Conservation (phyloP, 495 filamentous ascomycete genomes). For the Lichina pygmaea region DNA sequence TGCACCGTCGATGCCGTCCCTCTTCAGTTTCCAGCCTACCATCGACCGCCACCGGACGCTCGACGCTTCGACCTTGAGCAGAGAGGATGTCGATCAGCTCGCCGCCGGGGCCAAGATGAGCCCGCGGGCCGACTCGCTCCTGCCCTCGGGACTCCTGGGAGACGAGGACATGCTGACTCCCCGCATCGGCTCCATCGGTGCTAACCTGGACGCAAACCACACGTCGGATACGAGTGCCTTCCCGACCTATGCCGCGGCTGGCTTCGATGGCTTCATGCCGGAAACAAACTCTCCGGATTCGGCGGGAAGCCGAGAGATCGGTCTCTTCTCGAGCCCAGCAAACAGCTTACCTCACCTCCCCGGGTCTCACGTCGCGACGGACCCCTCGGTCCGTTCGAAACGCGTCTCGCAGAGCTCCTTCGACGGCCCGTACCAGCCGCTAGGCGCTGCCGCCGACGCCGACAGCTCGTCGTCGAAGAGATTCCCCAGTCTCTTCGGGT, state of each 20-base stretch:
- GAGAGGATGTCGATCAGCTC: conserved; percentile 18
- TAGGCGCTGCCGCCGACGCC: conserved; percentile 3
- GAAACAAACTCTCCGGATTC: conserved; percentile 3
- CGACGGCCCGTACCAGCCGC: not conserved
- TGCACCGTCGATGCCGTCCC: not conserved
- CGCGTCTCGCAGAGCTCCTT: not conserved
- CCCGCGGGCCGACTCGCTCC: conserved; percentile 47
- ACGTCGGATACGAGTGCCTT: conserved; percentile 6
- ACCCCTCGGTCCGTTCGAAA: not conserved
- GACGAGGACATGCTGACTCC: conserved; percentile 39
- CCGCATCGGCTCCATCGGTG: conserved; percentile 16
- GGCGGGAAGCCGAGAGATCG: conserved; percentile 7
- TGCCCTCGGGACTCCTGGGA: conserved; percentile 57
- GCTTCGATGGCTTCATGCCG: not conserved
- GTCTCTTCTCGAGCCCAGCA: conserved; percentile 8
- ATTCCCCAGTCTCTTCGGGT: conserved; percentile 31
- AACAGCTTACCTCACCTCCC: conserved; percentile 1
- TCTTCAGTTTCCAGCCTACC: not conserved
- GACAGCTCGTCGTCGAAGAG: conserved; percentile 13
- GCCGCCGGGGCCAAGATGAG: conserved; percentile 47
- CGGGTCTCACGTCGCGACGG: not conserved
- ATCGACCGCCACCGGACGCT: not conserved
- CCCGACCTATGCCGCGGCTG: not conserved
- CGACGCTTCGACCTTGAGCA: conserved; percentile 5
- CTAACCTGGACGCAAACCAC: not conserved